These are phyloP conservation scores for Geosmithia flava DNA, from an alignment of 2,329 filamentous ascomycete genomes.

Conservation along the genomic window DNA sequence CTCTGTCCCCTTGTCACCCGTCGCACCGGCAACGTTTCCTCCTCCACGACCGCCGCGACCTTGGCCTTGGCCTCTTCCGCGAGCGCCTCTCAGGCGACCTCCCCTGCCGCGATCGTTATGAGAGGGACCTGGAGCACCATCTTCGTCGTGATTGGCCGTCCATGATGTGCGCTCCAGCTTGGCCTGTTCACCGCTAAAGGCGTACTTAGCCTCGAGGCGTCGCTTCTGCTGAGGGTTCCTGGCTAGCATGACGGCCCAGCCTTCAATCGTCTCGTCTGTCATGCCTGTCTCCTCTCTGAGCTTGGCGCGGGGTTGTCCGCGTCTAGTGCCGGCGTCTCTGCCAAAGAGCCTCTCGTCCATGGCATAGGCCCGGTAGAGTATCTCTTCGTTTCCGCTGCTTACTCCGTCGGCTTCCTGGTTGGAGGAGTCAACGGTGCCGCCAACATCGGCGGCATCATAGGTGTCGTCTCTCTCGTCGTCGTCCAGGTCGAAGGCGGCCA, in stretches of 20 bases:
- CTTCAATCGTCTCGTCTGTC: slow-evolving; percentile 90
- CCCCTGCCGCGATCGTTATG: slow-evolving; percentile 24
- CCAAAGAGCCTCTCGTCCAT: slow-evolving; percentile 53
- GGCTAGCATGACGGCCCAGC: slow-evolving; percentile 79
- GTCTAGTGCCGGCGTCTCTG: slow-evolving; percentile 57
- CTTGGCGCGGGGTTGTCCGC: slow-evolving; percentile 46
- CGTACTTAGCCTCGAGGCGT: slow-evolving; percentile 58
- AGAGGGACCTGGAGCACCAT: slow-evolving; percentile 27
- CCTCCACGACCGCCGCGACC: slow-evolving; percentile 34
- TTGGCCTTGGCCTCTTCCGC: slow-evolving; percentile 32
- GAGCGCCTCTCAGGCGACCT: slow-evolving; percentile 27
- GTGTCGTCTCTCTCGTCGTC: slow-evolving; percentile 97
- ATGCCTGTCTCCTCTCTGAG: slow-evolving; percentile 70
- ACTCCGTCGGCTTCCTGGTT: slow-evolving; percentile 37
- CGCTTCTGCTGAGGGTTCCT: slow-evolving; percentile 58
- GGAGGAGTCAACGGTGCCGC: slow-evolving; percentile 70
- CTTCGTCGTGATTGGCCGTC: slow-evolving; percentile 37
- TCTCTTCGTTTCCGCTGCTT: slow-evolving; percentile 50
- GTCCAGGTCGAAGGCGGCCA: slow-evolving; percentile 82
- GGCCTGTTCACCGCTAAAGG: slow-evolving; percentile 54
- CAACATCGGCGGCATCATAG: slow-evolving; percentile 86
- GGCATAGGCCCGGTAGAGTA: slow-evolving; percentile 62
- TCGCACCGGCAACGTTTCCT: slow-evolving; percentile 50
- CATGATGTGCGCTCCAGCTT: slow-evolving; percentile 57
- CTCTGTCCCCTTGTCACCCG: slow-evolving; percentile 60